Base-by-base conservation (phyloP, 2,329 filamentous ascomycete genomes). In the Neonectria neomacrospora region DNA sequence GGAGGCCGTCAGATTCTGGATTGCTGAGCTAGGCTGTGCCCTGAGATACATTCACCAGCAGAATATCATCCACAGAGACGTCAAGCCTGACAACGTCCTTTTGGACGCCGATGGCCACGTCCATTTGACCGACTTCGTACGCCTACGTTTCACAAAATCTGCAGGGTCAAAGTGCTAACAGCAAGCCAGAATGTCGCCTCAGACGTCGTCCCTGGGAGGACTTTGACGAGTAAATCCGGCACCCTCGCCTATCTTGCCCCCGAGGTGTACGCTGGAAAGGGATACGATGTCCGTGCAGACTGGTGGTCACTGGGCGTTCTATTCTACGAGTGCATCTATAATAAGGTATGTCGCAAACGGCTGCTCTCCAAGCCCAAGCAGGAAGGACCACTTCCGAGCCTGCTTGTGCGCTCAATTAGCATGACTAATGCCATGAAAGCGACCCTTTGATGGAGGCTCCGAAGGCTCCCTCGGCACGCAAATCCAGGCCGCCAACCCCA, bases 301-400 rank as follows among this genome's bases (percentile, higher is more conserved):
- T 99, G 96, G 96, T 99, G 96, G 96, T 98, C 96, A 6, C 81
- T 99, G 22, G 96, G 96, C 52, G 96, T 99, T 48, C 86, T 97
- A n/a, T 98, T 98, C 78, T 99, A 97, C 79, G 96, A 99, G 79
- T 98, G 96, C 85, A 97, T 99, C 69, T 99, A 98, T 82, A 97
- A 96, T 82, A 98, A 96, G 90, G 93, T 94, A 80, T 55, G 84
- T 76, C 55, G 30, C 28, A 34, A 26, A 34, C 14, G 7, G 20
- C 63, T 65, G 22, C 78, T 82, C 73, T 82, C 73, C 54, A 32
- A 45, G 28, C 82, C 72, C 54, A 32, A 45, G 28, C 14, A 52
- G 50, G 9, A 28, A 26, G 12, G 28, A 14, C 23, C 26, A 54
- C 18, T 34, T 22, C 22, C 12, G n/a, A 16, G 20, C 18, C 22